Evolutionary conservation across 176 grass and related monocot genomes (phyloP), one percentile per base, ranked within the genome.

Genomic region (Areca catechu): DNA sequence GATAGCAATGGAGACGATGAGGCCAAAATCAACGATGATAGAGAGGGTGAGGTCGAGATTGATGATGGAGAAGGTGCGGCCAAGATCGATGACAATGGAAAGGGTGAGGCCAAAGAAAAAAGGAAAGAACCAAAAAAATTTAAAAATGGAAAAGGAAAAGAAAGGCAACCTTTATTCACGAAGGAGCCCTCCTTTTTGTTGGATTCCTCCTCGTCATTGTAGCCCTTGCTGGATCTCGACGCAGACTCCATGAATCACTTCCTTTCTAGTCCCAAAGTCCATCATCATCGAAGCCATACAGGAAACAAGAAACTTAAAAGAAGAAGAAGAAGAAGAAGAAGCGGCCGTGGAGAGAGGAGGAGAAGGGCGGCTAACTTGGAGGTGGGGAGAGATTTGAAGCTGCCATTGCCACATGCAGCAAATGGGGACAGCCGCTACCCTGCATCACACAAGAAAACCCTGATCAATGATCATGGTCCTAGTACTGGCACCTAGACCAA

Each of bases 171-270:
- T 91, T 88, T 71, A 14, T 83, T 83, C 51, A 74, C 88, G 20
- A 82, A 95, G 66, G 86, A 90, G 61, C 71, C 92, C 77, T 97
- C 86, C 30, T 80, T 82, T 62, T 75, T 74, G 66, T 66, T 56
- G 62, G 90, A 77, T 22, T 77, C 86, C 27, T 77, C 86, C 25
- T 77, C 79, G 50, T 97, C 86, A 49, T 97, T 83, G 50, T 85
- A 97, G 48, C 86, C 86, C 56, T 75, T 79, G 73, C 86, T 85
- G 72, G 86, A 88, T 81, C 80, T 86, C 71, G 83, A 96, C 20
- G 73, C 77, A 0, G 83, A 71, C 6, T 96, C 92, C 92, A 96
- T 90, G 71, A 57, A 59, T 52, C 65, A 63, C 65, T 88, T 85
- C 70, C 75, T 70, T 62, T 77, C 80, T 22, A 50, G 24, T 0